Evolutionary conservation across 306 rosid species (phyloP), one percentile per base, ranked within the genome.

Genomic region (Heteromeles arbutifolia): DNA sequence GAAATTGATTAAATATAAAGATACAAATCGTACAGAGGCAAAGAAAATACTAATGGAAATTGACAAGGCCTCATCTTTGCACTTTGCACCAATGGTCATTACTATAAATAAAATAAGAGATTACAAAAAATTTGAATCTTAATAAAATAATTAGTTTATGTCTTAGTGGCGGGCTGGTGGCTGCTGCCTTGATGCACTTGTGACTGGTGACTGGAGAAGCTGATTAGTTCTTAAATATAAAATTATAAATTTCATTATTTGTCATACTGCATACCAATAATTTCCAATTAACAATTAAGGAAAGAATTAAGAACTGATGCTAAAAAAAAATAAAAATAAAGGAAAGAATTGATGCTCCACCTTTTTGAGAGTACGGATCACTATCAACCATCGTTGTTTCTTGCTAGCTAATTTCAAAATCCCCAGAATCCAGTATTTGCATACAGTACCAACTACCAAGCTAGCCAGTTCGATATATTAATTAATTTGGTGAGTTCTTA

Each of bases 21-120:
- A 50, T 50, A 25, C 41, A 70, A 69, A 69, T 48, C 43, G 61
- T 17, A 48, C 61, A 41, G 31, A 41, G 31, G 74, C 24, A 69
- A 13, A 37, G 11, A 8, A 15, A 67, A 24, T 21, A n/a, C 2
- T 28, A 12, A 24, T 66, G 11, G 70, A 66, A 48, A 34, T 67
- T 12, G 31, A 59, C 53, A 39, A 10, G 5, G 18, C 37, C 39
- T 48, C 48, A 11, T 25, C 66, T 2, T 17, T 61, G 77, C 77
- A 74, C 77, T 74, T 74, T 61, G 77, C 69, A 61, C 70, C 69
- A 74, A 44, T 44, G 21, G 22, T 2, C 58, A 26, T 26, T 26
- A 24, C 43, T 26, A 21, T 70, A 63, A 17, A 31, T 12, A 61
- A 9, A 4, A 21, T 4, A n/a, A 34, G 17, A 37, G 44, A 18